Evolutionary conservation across 192 early-diverging fungal genomes (phyloP), one percentile per base, ranked within the genome.

Genomic region (Coemansia guatemalensis): DNA sequence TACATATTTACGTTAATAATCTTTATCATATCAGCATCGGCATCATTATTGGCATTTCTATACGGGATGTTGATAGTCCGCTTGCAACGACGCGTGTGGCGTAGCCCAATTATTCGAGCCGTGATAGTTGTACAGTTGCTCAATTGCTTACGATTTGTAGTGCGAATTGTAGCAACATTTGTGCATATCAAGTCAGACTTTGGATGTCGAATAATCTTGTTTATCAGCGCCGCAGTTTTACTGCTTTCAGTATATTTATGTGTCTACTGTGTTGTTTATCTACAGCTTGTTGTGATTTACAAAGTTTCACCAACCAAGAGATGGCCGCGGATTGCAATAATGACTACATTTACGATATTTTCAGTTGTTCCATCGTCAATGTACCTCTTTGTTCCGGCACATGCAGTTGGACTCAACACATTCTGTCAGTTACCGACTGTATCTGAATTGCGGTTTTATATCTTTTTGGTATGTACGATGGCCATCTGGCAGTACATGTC

Each of bases 221-320:
- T 78, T 54, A 27, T 73, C 0, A 66, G 62, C 41, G 60, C 52
- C 53, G 44, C 23, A 20, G 14, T 55, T 2, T 39, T 65, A 2
- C 17, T 58, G 3, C 51, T 74, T 32, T 60, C 66, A 11, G 60
- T 68, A 9, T 63, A 74, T 26, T 30, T 66, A 26, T 62, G 61
- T 21, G 48, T 73, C 25, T 73, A 73, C 41, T 72, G 70, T 25
- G 75, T 73, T n/a, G 53, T 78, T 4, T 78, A 78, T 24, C 58
- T 78, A 11, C 75, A 78, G 24, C 35, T 78, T 8, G 53, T 73
- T 3, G 59, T 78, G 1, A 58, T 78, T 20, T 62, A 78, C 67
- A 65, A 64, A 21, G 55, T 78, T 0, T 58, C 62, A n/a, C 75
- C 75, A 0, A 26, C n/a, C 0, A 67, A 66, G 48, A 62, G 70